phyloP scores from a whole-genome alignment of 1,284 basidiomycete genomes.

The Taiwanofungus camphoratus region DNA sequence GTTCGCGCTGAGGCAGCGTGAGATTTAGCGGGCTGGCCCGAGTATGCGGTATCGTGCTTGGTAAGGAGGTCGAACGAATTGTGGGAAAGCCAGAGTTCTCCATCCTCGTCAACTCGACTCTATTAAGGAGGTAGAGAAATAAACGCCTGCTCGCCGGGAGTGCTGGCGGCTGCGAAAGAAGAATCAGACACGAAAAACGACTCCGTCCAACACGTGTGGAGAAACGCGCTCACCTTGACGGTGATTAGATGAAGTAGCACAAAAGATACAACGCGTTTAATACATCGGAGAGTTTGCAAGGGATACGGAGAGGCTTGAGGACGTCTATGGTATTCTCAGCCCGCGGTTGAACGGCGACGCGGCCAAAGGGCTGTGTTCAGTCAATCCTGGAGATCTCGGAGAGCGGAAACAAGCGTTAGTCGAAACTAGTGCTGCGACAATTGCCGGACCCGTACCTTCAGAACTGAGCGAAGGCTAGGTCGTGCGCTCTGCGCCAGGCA shows the following conservation, averaged over 20 bases:
- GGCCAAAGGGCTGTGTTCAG: conserved; percentile 20
- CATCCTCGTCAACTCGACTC: conserved; percentile 15
- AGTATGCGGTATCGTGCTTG: conserved; percentile 22
- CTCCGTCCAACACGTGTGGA: conserved; percentile 17
- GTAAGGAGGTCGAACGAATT: conserved; percentile 33
- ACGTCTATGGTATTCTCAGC: conserved; percentile 3
- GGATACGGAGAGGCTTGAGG: conserved; percentile 12
- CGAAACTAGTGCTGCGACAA: background rate
- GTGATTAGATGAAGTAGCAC: conserved; percentile 18
- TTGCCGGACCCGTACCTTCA: no score
- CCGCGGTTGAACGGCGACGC: conserved; percentile 15
- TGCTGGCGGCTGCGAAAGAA: conserved; percentile 18
- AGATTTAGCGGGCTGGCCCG: conserved; percentile 22
- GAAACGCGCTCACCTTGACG: conserved; percentile 18
- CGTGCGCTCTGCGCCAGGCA: conserved; percentile 3
- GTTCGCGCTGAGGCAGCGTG: conserved; percentile 22
- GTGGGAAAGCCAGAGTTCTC: conserved; percentile 19
- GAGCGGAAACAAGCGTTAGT: background rate
- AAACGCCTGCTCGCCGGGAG: conserved; percentile 25
- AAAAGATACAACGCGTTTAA: conserved; percentile 18
- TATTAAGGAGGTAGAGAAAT: conserved; percentile 19
- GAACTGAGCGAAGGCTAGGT: no score
- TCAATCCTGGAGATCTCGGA: conserved; percentile 6
- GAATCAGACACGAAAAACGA: conserved; percentile 16
- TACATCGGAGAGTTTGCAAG: conserved; percentile 15